A percentile compares a stretch with the other conserved stretches of the same genome.
phyloP scores from a whole-genome alignment of 2,329 filamentous ascomycete species.

The Phoma sp. region DNA sequence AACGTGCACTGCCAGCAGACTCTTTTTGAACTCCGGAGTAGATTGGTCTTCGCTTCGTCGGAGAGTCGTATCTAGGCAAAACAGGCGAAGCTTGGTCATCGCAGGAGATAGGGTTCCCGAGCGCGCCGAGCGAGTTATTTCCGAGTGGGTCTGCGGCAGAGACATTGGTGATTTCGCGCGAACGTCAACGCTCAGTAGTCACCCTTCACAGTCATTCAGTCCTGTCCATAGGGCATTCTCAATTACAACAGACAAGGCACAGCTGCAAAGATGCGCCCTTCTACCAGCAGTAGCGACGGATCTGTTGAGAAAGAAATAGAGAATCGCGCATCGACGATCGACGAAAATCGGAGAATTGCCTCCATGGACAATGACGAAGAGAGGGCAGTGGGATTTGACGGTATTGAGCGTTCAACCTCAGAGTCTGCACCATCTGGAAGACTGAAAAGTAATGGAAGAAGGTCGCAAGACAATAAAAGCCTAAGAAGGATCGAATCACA shows the following conservation, averaged over 20 bases:
- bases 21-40: no score
- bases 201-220: neutral
- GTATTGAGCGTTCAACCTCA: neutral
- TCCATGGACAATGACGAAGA: constrained; percentile 21
- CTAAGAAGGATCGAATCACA: constrained; percentile 35
- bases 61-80: neutral
- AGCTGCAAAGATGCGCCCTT: neutral
- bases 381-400: constrained; percentile 19
- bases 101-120: neutral
- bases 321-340: constrained; percentile 19
- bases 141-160: constrained; percentile 13
- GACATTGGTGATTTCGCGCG: constrained; percentile 3
- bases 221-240: neutral
- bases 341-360: constrained; percentile 17
- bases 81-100: constrained; percentile 13
- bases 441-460: constrained; percentile 10
- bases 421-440: constrained; percentile 1
- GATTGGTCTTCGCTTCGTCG: no score
- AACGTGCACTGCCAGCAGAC: neutral
- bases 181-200: neutral
- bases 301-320: constrained; percentile 12
- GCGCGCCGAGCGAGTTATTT: constrained; percentile 18
- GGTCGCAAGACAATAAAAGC: constrained; percentile 26
- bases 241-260: neutral
- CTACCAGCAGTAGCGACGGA: constrained; percentile 8